phyloP scores from a whole-genome alignment of 2,329 filamentous ascomycete genomes.

The Fusarium sp. region DNA sequence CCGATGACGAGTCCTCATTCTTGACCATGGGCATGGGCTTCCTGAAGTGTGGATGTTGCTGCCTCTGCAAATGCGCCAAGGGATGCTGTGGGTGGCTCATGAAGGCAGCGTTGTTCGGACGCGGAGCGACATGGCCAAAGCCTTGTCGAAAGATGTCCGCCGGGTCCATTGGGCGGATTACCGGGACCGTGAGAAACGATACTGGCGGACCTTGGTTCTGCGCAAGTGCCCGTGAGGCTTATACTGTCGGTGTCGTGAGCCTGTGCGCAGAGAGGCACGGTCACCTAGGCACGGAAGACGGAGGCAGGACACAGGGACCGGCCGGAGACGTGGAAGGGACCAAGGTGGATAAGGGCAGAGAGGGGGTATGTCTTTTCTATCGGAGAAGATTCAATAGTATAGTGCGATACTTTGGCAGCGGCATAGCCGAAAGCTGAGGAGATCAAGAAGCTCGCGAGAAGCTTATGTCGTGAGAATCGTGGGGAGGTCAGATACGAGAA shows the following conservation, averaged over 20 bases:
- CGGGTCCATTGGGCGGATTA: conserved; percentile 60
- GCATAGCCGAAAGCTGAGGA: conserved; percentile 12
- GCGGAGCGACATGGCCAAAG: conserved; percentile 56
- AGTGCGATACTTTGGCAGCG: background rate
- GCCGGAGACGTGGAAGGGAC: conserved; percentile 15
- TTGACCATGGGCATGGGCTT: conserved; percentile 42
- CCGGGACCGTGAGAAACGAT: conserved; percentile 11
- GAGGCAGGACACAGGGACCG: conserved; percentile 18
- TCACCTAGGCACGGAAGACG: conserved; percentile 19
- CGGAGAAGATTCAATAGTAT: background rate
- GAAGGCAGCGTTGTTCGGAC: conserved; percentile 47
- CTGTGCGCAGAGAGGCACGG: conserved; percentile 26
- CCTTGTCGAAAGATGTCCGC: conserved; percentile 67
- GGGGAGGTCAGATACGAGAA: background rate
- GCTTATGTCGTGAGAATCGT: conserved; percentile 18
- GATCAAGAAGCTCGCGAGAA: conserved; percentile 6
- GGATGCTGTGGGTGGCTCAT: conserved; percentile 41
- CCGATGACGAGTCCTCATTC: conserved; percentile 53
- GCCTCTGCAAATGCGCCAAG: conserved; percentile 34
- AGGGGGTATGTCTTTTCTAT: conserved; percentile 8
- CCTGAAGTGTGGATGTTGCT: conserved; percentile 45
- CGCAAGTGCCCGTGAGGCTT: conserved; percentile 20
- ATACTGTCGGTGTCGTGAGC: conserved; percentile 29
- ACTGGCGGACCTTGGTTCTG: conserved; percentile 9
- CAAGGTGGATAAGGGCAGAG: conserved; percentile 8